Conservation (phyloP, 1,284 basidiomycete species). For the Cystobasidium slooffiae region DNA sequence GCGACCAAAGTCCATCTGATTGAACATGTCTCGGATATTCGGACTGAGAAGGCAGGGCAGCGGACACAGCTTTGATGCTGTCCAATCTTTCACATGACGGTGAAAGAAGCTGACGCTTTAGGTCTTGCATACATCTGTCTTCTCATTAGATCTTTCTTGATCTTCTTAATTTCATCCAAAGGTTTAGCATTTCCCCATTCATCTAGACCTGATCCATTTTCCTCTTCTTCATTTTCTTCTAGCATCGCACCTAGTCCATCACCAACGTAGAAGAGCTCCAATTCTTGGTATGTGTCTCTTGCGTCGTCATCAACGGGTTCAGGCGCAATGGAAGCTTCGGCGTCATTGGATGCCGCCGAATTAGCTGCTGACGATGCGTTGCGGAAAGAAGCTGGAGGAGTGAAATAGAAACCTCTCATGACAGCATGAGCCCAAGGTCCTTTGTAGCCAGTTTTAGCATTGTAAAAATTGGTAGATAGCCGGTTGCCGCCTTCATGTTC, state of each 20-base stretch:
- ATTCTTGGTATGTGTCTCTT: conserved; percentile 31
- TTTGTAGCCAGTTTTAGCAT: conserved; percentile 35
- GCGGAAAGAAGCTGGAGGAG: background rate
- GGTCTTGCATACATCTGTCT: conserved; percentile 20
- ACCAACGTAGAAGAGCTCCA: conserved; percentile 37
- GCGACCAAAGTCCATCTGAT: too few species aligned
- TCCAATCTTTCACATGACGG: conserved; percentile 17
- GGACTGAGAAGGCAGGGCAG: too few species aligned
- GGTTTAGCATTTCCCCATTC: conserved; percentile 28
- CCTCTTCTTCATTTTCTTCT: conserved; percentile 35
- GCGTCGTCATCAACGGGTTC: conserved; percentile 16
- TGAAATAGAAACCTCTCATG: conserved; percentile 44
- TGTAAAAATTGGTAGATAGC: conserved; percentile 35
- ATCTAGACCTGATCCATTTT: conserved; percentile 2
- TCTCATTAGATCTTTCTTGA: conserved; percentile 35
- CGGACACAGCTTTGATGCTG: too few species aligned
- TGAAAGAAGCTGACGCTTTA: conserved; percentile 33
- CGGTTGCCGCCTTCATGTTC: background rate
- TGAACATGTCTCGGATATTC: too few species aligned
- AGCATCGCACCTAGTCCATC: conserved; percentile 28
- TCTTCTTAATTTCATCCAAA: conserved; percentile 17
- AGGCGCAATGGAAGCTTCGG: background rate
- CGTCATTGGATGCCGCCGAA: background rate
- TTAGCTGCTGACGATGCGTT: background rate
- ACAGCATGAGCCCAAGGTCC: conserved; percentile 39